These are phyloP conservation scores for Anisodus tanguticus DNA, from an alignment of 257 asterid species.

Conservation along the genomic window DNA sequence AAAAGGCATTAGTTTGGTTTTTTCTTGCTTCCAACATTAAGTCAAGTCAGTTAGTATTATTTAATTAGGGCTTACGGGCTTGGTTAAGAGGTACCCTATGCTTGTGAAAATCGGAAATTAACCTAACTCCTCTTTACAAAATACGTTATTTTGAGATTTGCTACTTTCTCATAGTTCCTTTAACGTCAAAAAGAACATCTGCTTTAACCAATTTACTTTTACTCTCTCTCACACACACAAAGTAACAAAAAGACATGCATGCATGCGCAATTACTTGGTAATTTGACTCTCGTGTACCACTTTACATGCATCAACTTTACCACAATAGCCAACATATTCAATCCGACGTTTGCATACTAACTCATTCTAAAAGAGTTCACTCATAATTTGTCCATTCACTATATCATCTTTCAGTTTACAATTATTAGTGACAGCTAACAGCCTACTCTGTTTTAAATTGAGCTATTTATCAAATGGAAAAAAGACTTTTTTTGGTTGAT, in stretches of 20 bases:
- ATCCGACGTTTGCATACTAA: slow-evolving; percentile 18
- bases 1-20: background rate
- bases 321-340: background rate
- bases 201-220: background rate
- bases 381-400: background rate
- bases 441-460: background rate
- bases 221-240: background rate
- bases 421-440: background rate
- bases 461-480: background rate
- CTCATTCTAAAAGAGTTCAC: background rate
- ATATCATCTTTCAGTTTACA: background rate
- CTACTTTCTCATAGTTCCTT: background rate
- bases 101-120: background rate
- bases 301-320: slow-evolving; percentile 13
- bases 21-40: background rate
- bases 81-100: background rate
- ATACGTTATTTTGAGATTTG: background rate
- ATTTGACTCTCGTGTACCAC: slow-evolving; percentile 16
- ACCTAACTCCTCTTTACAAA: background rate
- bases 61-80: too few species aligned
- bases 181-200: background rate
- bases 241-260: background rate
- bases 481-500: too few species aligned
- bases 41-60: background rate
- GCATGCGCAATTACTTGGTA: slow-evolving; percentile 13